Percentiles rank a stretch among this genome's conserved stretches.
Evolutionary conservation across 1,284 basidiomycete species (phyloP).

Genomic region (Earliella scabrosa): DNA sequence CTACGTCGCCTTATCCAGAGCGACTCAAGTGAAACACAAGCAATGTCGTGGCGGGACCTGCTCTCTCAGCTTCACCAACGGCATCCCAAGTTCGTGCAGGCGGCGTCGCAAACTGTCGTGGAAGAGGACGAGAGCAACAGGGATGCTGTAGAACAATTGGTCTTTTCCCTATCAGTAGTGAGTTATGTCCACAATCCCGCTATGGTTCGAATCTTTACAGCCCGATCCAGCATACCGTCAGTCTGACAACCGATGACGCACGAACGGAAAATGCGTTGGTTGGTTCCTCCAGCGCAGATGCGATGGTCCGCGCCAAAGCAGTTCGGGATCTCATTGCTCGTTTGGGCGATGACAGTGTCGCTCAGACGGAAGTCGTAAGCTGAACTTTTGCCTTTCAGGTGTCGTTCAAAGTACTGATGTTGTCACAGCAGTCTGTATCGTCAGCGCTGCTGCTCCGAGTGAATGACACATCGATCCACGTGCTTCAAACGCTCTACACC

Average conservation of each 20-base stretch:
- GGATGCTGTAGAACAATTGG: constrained; percentile 51
- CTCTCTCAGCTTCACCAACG: constrained; percentile 37
- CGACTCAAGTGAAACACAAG: not conserved
- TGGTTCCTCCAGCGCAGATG: constrained; percentile 56
- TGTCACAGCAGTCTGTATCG: constrained; percentile 4
- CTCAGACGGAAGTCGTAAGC: constrained; percentile 46
- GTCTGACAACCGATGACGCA: not conserved
- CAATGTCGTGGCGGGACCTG: constrained; percentile 6
- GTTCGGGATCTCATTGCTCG: constrained; percentile 53
- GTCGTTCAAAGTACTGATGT: no score
- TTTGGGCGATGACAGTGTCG: constrained; percentile 35
- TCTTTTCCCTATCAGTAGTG: constrained; percentile 61
- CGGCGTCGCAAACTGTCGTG: constrained; percentile 42
- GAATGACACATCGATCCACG: constrained; percentile 62
- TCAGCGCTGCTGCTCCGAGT: constrained; percentile 19
- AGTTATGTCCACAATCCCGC: constrained; percentile 16
- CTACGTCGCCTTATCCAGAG: constrained; percentile 37
- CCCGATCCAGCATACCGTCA: constrained; percentile 1
- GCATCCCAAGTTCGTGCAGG: constrained; percentile 51
- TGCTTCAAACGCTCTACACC: constrained; percentile 72
- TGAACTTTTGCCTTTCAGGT: no score
- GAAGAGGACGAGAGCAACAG: constrained; percentile 42
- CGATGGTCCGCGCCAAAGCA: constrained; percentile 53
- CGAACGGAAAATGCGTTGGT: constrained; percentile 48
- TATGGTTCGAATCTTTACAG: no score